Evolutionary conservation across 2,329 filamentous ascomycete species (phyloP).

Genomic region (Colletotrichum karsti): DNA sequence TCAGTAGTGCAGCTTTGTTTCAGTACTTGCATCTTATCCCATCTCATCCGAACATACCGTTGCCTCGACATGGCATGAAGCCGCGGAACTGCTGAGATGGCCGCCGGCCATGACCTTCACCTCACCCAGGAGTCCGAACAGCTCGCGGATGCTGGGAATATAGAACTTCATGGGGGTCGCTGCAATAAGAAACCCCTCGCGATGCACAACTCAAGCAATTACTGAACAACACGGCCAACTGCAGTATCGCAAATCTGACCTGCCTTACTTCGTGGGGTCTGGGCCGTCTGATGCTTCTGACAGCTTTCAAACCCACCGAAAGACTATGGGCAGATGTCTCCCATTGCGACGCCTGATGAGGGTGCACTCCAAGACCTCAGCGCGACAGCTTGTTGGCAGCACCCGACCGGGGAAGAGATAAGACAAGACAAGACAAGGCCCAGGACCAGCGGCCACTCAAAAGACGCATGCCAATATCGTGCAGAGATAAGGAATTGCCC

Average conservation of each 20-base stretch:
- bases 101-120: neutral
- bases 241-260: neutral
- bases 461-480: neutral
- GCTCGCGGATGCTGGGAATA: no score
- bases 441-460: neutral
- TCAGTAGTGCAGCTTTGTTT: neutral
- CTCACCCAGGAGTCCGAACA: no score
- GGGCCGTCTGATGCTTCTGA: neutral
- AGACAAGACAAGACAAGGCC: neutral
- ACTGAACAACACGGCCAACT: no score
- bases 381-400: no score
- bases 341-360: neutral
- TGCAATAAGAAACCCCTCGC: no score
- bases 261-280: neutral
- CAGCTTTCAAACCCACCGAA: neutral
- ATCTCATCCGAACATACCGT: neutral
- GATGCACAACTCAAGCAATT: no score
- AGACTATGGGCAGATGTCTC: conserved; percentile 1
- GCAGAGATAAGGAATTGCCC: conserved; percentile 22
- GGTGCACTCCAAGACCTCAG: neutral
- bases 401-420: neutral
- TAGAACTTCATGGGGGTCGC: no score
- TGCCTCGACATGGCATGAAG: neutral
- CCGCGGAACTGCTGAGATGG: neutral
- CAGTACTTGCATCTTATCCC: neutral